Evolutionary conservation across 805 yeast genomes (phyloP), one percentile per base, ranked within the genome.

Genomic region (Ogataea naganishii): DNA sequence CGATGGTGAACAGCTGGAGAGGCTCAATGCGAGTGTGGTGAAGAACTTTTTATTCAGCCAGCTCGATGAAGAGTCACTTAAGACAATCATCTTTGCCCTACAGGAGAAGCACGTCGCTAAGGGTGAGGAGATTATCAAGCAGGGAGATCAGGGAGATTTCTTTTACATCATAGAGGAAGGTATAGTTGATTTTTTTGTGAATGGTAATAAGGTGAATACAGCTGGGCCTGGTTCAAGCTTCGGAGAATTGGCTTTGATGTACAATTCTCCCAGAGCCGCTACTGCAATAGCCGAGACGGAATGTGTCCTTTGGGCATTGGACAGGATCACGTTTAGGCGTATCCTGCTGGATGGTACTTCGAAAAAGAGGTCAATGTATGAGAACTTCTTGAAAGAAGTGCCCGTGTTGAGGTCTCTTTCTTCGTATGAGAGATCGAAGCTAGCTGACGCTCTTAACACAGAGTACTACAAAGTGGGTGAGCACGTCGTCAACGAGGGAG

Each of bases 241-340:
- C 58, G 98, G 98, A 51, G 98, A 92, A 58, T 69, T 92, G 48
- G 98, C 98, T 3, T 69, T 92, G 46, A 86, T 92, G 95, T 89
- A 92, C 63, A 89, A 92, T 56, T 77, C 96, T 13, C 96, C 96
- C 38, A 77, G 98, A 59, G 97, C 97, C 6, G 97, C 97, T 7
- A 85, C 97, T 1, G 96, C 83, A 1, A 46, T 69, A 17, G 88
- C 95, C 7, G 55, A 64, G 15, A 66, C 81, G 6, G 84, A 80
- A 37, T 69, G 80, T 46, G 73, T 74, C 19, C 65, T 89, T 30
- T 89, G 96, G 96, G 92, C 95, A 2, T 68, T 92, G 43, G 98
- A 92, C 59, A 75, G 98, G 49, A 63, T 80, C 47, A 88, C 96
- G 1, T 92, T 92, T 64, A 78, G 96, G 56, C 74, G 88, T 55